A percentile compares a stretch with the other conserved stretches of the same genome.
Conservation (phyloP, 805 yeast genomes). For the Wickerhamiella alocasiicola region DNA sequence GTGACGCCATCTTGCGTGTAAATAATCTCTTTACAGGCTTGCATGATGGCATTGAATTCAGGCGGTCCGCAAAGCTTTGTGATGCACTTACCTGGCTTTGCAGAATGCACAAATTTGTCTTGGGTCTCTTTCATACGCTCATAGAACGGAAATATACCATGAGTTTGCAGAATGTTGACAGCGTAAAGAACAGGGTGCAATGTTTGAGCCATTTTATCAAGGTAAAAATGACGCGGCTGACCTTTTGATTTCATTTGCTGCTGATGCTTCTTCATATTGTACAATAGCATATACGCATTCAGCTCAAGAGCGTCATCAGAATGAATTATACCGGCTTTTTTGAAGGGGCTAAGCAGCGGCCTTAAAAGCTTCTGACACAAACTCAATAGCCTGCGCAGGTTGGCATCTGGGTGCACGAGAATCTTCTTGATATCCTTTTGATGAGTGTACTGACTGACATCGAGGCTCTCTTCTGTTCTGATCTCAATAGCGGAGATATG, state of each 20-base stretch:
- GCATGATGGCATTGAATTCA: slow-evolving; percentile 34
- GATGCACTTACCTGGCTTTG: slow-evolving; percentile 44
- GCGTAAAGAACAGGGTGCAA: slow-evolving; percentile 57
- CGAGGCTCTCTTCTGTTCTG: slow-evolving; percentile 73
- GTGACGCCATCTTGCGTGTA: slow-evolving; percentile 11
- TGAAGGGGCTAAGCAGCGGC: slow-evolving; percentile 54
- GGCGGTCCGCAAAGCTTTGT: slow-evolving; percentile 49
- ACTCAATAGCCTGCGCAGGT: slow-evolving; percentile 44
- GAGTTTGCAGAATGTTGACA: slow-evolving; percentile 44
- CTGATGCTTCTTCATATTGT: neutral
- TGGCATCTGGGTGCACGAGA: slow-evolving; percentile 40
- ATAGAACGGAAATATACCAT: slow-evolving; percentile 72
- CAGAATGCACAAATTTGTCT: slow-evolving; percentile 20
- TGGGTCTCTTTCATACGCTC: slow-evolving; percentile 45
- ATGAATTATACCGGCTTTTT: slow-evolving; percentile 49
- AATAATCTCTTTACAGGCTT: slow-evolving; percentile 34
- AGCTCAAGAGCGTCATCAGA: slow-evolving; percentile 49
- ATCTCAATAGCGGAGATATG: slow-evolving; percentile 67
- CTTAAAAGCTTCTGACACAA: slow-evolving; percentile 49
- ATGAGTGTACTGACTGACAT: slow-evolving; percentile 69
- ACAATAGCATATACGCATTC: slow-evolving; percentile 23
- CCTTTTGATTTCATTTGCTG: slow-evolving; percentile 46
- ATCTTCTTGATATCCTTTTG: slow-evolving; percentile 48
- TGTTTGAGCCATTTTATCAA: slow-evolving; percentile 34
- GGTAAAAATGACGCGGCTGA: neutral